These are phyloP conservation scores for Podospora sp. DNA, from an alignment of 495 filamentous ascomycete species.

Conservation along the genomic window DNA sequence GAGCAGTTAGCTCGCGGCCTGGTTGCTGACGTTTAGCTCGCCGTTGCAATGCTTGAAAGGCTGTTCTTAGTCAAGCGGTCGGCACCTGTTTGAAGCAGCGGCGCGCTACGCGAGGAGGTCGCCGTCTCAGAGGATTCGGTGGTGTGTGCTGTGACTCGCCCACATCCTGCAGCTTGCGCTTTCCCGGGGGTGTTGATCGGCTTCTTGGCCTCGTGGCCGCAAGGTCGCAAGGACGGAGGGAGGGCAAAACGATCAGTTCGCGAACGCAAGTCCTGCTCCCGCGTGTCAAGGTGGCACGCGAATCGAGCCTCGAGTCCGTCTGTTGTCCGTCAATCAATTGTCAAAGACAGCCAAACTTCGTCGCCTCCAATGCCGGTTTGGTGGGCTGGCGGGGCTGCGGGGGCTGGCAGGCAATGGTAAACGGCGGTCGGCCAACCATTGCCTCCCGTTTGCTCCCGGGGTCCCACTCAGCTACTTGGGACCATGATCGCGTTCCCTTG, in stretches of 20 bases:
- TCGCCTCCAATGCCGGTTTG: background rate
- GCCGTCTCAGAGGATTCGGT: background rate
- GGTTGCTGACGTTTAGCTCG: slow-evolving; percentile 12
- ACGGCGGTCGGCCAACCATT: too few species aligned
- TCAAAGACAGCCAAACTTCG: background rate
- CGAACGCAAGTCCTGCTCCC: background rate
- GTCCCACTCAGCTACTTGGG: too few species aligned
- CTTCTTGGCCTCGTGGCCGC: slow-evolving; percentile 8
- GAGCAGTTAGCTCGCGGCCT: slow-evolving; percentile 1
- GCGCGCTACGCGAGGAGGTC: background rate
- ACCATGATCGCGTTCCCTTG: background rate
- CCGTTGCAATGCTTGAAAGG: background rate
- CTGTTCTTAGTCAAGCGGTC: slow-evolving; percentile 6
- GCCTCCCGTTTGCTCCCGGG: too few species aligned
- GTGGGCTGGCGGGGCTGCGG: background rate
- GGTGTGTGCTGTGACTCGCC: background rate
- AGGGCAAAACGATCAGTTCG: background rate
- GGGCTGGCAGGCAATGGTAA: background rate
- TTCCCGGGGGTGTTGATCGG: background rate
- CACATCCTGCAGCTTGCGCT: background rate
- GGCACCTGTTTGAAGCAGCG: background rate
- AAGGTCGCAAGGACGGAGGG: background rate
- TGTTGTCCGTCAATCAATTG: background rate
- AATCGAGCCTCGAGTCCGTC: background rate
- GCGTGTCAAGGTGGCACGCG: background rate